Base-by-base conservation (phyloP, 2,329 filamentous ascomycete genomes). In the Fusarium oligoseptatum region DNA sequence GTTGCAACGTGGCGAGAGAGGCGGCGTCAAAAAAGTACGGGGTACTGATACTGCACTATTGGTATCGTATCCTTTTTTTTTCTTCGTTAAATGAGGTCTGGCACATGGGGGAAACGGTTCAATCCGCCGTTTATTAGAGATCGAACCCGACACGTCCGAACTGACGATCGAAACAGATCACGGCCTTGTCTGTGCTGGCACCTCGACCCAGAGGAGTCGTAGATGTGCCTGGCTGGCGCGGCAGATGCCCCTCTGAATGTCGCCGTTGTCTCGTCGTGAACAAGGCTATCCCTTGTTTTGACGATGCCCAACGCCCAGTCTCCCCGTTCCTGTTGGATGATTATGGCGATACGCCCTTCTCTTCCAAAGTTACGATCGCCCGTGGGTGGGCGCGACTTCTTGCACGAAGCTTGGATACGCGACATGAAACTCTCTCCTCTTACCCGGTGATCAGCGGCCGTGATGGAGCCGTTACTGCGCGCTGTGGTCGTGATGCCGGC, bases 251-350 rank as follows among this genome's bases (percentile, higher is more conserved):
- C 66, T 70, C 64, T 45, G 60, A 68, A 61, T 63, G 60, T 71
- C 64, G 67, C 68, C 32, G 67, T 41, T 75, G 76, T 70, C 69
- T 68, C 71, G 64, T 66, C 58, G 45, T 41, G 45, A 77, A 77
- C 77, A 79, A 78, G 77, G 77, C 77, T 79, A 70, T 76, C 73
- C 77, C 77, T 75, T 78, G 77, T 68, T 72, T 66, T 62, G 66
- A 72, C 69, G 77, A 77, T 79, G 77, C 77, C 77, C 76, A 79
- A 79, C 64, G 62, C 37, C 61, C 67, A 66, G 70, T 64, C 65
- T 66, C 62, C 60, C 57, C 64, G 60, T 34, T 72, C 41, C 34
- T 60, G 73, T 70, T 58, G 70, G 67, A 72, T 75, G 68, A 70
- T 64, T 60, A 72, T 68, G 67, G 68, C 67, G 71, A 60, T 63